Evolutionary conservation across 2,329 filamentous ascomycete genomes (phyloP), one percentile per base, ranked within the genome.

Genomic region (Diaporthe destruens): DNA sequence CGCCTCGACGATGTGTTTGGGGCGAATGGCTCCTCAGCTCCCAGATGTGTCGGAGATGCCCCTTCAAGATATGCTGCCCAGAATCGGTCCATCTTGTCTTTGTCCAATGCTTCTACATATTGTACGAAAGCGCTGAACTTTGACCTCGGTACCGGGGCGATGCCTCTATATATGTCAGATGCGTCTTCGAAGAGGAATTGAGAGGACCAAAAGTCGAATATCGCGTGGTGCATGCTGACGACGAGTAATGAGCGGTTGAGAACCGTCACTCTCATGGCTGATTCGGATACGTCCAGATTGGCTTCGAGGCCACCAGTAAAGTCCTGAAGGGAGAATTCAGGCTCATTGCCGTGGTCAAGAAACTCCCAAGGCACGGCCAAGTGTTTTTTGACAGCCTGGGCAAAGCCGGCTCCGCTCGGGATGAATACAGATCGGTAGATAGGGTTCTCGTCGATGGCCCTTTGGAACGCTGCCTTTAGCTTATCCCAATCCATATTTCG

Each of bases 201-300:
- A 54, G 72, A 72, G 44, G 77, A 78, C 77, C 77, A 78, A 71
- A 72, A 78, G 59, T 78, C 77, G 61, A 78, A 77, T 25, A 78
- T 71, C 49, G 76, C 75, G 67, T 78, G 77, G 66, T 78, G 77
- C 74, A 78, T 76, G n/a, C 74, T 75, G 32, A 78, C 69, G 25
- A 74, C 75, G 18, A 78, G 74, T 7, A 75, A 66, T 16, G 71
- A 49, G 32, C 68, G 36, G 9, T 73, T 49, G 29, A 77, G 32
- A 49, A 71, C 44, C 23, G 76, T 69, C 36, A 75, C 53, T 42
- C 72, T 71, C 29, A 77, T 70, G 20, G 72, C 71, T 32, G 42
- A 65, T 23, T 67, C 71, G 29, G 66, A 74, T 20, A 74, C 69
- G 20, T 73, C 65, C 39, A 77, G 69, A 2, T 32, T 59, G 25